phyloP scores from a whole-genome alignment of 352 stramenopile species.

The Pythium utonaiense region DNA sequence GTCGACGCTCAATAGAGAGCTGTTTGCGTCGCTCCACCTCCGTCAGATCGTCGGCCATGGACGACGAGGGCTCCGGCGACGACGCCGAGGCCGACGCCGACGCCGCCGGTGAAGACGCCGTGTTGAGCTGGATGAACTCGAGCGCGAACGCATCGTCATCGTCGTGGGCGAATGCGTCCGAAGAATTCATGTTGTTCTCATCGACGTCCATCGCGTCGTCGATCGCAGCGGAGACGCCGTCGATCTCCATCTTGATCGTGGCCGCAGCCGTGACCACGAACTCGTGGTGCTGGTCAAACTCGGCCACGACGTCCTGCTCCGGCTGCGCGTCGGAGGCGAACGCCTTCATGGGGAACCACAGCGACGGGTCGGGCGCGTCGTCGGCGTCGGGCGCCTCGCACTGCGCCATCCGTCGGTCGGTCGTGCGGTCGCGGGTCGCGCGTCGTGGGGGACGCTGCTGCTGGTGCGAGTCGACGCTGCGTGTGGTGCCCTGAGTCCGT shows the following conservation, averaged over 20 bases:
- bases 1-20: slow-evolving; percentile 43
- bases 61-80: neutral
- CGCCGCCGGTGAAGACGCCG: neutral
- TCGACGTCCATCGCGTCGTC: neutral
- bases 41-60: neutral
- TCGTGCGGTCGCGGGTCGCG: neutral
- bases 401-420: slow-evolving; percentile 11
- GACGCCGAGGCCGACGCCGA: neutral
- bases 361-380: slow-evolving; percentile 1
- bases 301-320: slow-evolving; percentile 9
- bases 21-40: slow-evolving; percentile 15
- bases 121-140: slow-evolving; percentile 6
- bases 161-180: neutral
- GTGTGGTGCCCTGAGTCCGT: neutral
- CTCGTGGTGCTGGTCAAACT: slow-evolving; percentile 17
- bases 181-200: too few species aligned
- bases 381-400: slow-evolving; percentile 12
- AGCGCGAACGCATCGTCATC: slow-evolving; percentile 1
- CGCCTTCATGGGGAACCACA: slow-evolving; percentile 16
- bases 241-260: slow-evolving; percentile 23
- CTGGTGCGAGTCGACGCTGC: neutral
- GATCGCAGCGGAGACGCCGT: neutral
- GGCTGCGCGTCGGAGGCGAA: neutral
- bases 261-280: slow-evolving; percentile 8
- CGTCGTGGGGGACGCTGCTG: too few species aligned